Percentiles rank a stretch among this genome's conserved stretches.
These are phyloP conservation scores for Triticum turgidum DNA, from an alignment of 176 grass and related monocot genomes.

Conservation along the genomic window DNA sequence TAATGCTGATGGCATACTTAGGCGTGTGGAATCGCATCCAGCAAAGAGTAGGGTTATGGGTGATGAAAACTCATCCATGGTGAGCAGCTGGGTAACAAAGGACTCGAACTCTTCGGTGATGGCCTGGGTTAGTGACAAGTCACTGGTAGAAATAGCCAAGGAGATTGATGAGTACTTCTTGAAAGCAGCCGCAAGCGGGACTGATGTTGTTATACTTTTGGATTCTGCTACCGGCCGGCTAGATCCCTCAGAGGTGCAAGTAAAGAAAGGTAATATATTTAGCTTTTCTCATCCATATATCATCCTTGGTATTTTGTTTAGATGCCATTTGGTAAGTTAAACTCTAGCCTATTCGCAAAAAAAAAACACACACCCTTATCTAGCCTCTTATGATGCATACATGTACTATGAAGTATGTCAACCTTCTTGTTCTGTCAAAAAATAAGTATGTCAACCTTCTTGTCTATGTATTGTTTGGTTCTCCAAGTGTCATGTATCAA, in stretches of 20 bases:
- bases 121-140: slow-evolving; percentile 54
- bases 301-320: slow-evolving; percentile 12
- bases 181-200: slow-evolving; percentile 87
- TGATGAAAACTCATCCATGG: slow-evolving; percentile 60
- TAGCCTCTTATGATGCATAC: slow-evolving; percentile 13
- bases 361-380: not conserved
- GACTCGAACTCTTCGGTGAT: slow-evolving; percentile 48
- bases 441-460: not conserved
- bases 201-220: slow-evolving; percentile 70
- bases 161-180: slow-evolving; percentile 96
- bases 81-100: slow-evolving; percentile 67
- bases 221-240: slow-evolving; percentile 52
- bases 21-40: slow-evolving; percentile 28
- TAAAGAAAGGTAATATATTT: slow-evolving; percentile 64
- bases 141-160: slow-evolving; percentile 66
- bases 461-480: slow-evolving; percentile 11
- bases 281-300: not conserved
- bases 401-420: not conserved
- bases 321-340: not conserved
- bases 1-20: slow-evolving; percentile 13
- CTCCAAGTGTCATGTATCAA: not conserved
- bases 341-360: not conserved
- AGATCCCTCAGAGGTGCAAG: slow-evolving; percentile 50
- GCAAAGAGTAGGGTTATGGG: slow-evolving; percentile 36
- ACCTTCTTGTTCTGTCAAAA: not conserved